Base-by-base conservation (phyloP, 164 flowering plant genomes). In the Liriodendron chinense region DNA sequence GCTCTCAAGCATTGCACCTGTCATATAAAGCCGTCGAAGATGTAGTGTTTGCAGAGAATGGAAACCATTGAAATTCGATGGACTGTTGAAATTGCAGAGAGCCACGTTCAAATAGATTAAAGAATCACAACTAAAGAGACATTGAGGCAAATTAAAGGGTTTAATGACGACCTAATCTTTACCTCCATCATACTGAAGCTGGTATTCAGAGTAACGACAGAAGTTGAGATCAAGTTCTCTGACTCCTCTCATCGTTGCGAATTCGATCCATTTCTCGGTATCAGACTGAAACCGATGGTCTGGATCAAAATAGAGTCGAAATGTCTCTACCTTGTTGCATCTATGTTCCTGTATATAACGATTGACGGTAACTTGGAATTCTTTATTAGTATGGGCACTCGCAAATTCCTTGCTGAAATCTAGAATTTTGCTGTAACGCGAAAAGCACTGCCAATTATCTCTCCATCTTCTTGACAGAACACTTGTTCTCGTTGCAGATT, bases 401-500 rank as follows among this genome's bases (percentile, higher is more conserved):
- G 71, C 70, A 10, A 76, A 71, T 0, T 76, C 74, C 48, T 53
- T 69, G 10, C 65, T 48, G 7, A 34, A 34, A 56, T 76, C 70
- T 26, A 76, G 16, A 71, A 12, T n/a, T 14, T 61, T 23, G 9
- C 65, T n/a, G 9, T 71, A 43, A 9, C 20, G 16, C 64, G 26
- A 65, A n/a, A 49, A 3, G 47, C 12, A 1, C n/a, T 53, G 22
- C 43, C 70, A 71, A 1, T 63, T 22, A 9, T 71, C 43, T 65
- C 28, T 76, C 78, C 78, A 76, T 28, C 66, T 62, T 28, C 62
- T 76, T 4, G 74, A 63, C 13, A 76, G 73, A 76, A 63, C 14
- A n/a, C 73, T 76, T 8, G 73, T 48, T 62, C 62, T 70, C 23
- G 16, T 22, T 47, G 73, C 73, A 25, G 9, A 24, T 63, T 70